Conservation (phyloP, 306 rosid genomes). For the Begonia fuchsioides region DNA sequence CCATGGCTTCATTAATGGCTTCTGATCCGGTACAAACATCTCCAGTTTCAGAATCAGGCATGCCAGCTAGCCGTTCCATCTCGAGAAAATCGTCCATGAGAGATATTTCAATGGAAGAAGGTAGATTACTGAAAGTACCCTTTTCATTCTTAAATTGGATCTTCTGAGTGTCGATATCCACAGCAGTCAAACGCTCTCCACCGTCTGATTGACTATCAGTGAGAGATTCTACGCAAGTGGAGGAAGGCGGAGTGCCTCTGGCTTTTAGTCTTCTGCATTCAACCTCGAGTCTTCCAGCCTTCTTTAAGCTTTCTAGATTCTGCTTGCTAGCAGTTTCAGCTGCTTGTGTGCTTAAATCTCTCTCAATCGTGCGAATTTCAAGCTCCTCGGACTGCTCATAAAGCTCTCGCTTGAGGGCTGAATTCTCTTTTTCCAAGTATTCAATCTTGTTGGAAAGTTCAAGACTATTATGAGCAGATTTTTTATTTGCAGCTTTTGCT, state of each 20-base stretch:
- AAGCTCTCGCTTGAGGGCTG: conserved; percentile 51
- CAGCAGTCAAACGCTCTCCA: conserved; percentile 34
- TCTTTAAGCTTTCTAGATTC: conserved; percentile 75
- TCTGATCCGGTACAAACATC: conserved; percentile 24
- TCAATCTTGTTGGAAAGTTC: conserved; percentile 40
- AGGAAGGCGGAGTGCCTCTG: conserved; percentile 47
- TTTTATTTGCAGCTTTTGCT: conserved; percentile 28
- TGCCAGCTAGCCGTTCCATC: conserved; percentile 77
- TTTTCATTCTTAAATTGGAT: conserved; percentile 66
- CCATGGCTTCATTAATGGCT: conserved; percentile 11
- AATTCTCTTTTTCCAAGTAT: conserved; percentile 56
- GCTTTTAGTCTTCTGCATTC: conserved; percentile 73
- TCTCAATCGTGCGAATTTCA: conserved; percentile 64
- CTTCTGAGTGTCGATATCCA: conserved; percentile 33
- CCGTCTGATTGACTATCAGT: conserved; percentile 67
- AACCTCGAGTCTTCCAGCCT: conserved; percentile 79
- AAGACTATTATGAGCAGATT: conserved; percentile 26
- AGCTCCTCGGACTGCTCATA: conserved; percentile 57
- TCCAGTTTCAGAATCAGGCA: conserved; percentile 36
- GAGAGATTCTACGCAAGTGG: conserved; percentile 52
- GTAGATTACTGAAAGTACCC: conserved; percentile 22
- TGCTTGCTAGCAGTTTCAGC: conserved; percentile 98
- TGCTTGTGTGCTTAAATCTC: conserved; percentile 82
- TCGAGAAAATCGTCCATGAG: conserved; percentile 98
- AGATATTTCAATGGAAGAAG: conserved; percentile 45